phyloP scores from a whole-genome alignment of 805 yeast genomes.

The Myxozyma neglecta region DNA sequence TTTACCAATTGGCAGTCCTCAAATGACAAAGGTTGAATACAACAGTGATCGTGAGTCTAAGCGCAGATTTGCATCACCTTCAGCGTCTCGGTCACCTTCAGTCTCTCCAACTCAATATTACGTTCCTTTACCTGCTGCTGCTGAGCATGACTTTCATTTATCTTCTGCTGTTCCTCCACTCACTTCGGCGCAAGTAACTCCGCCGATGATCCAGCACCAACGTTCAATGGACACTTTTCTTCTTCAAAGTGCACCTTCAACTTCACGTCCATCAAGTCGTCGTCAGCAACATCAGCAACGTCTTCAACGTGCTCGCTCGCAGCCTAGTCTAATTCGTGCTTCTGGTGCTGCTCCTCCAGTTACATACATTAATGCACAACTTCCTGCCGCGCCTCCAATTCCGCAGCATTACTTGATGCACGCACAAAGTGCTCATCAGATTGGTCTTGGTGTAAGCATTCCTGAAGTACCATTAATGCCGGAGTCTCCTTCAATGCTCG shows the following conservation, averaged over 20 bases:
- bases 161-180: not conserved
- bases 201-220: conserved; percentile 6
- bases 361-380: not conserved
- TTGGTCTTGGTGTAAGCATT: conserved; percentile 1
- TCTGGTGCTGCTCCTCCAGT: not conserved
- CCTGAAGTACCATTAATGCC: conserved; percentile 2
- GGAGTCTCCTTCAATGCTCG: not conserved
- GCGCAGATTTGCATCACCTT: conserved; percentile 5
- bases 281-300: conserved; percentile 11
- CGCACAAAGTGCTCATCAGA: not conserved
- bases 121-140: not conserved
- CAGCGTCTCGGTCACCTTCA: conserved; percentile 1
- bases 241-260: not conserved
- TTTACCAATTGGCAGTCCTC: not conserved
- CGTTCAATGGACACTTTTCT: conserved; percentile 8
- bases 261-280: not conserved
- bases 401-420: conserved; percentile 2
- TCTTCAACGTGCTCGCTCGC: conserved; percentile 16
- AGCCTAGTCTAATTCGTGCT: conserved; percentile 8
- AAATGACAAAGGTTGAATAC: not conserved
- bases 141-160: not conserved
- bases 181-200: not conserved
- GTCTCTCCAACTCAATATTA: conserved; percentile 7
- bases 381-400: not conserved
- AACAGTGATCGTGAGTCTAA: conserved; percentile 7